Conservation (phyloP, 192 early-diverging fungal genomes). For the Chytriomyces sp. region DNA sequence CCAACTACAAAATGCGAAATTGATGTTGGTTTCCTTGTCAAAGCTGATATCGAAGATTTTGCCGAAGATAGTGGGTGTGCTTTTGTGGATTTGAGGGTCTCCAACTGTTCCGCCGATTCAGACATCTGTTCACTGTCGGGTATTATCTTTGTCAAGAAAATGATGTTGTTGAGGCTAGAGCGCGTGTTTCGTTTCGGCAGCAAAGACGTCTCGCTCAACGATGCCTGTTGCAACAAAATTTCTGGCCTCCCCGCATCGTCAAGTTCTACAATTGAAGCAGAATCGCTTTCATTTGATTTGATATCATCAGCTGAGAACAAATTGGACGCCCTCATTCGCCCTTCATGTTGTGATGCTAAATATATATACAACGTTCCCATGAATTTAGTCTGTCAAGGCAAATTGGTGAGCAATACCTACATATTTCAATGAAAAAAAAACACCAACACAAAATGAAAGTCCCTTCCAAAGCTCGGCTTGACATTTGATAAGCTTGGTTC, state of each 20-base stretch:
- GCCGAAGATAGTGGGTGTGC: neutral
- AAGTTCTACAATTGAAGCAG: neutral
- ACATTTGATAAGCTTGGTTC: slow-evolving; percentile 20
- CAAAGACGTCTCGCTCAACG: neutral
- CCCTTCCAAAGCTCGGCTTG: slow-evolving; percentile 19
- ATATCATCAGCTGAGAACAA: neutral
- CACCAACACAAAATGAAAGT: slow-evolving; percentile 10
- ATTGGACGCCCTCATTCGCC: neutral
- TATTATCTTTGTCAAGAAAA: neutral
- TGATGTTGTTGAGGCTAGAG: no score
- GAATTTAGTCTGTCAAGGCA: slow-evolving; percentile 7
- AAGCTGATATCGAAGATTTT: neutral
- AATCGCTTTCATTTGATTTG: neutral
- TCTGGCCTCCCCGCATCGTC: neutral
- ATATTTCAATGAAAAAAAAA: neutral
- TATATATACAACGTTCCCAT: slow-evolving; percentile 19
- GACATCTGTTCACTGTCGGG: neutral
- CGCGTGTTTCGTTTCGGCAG: neutral
- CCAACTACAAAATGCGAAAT: neutral
- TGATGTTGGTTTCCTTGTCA: neutral
- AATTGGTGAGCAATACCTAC: neutral
- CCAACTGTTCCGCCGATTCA: neutral
- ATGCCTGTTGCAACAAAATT: neutral
- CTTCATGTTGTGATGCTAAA: slow-evolving; percentile 11
- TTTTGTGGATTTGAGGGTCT: neutral